Evolutionary conservation across 176 grass and related monocot genomes (phyloP).

Genomic region (Thalia dealbata): DNA sequence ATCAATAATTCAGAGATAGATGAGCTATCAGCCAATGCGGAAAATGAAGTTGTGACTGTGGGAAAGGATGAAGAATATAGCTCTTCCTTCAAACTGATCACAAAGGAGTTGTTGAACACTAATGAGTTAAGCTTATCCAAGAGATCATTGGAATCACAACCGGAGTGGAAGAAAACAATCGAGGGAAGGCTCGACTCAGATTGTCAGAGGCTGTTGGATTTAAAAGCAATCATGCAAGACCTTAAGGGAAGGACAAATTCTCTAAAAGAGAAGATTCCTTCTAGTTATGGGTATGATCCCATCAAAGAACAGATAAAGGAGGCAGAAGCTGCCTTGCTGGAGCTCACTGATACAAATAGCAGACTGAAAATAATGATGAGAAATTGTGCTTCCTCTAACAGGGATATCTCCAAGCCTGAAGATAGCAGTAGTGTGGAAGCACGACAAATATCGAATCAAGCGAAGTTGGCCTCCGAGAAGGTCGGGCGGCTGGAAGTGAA

Average conservation of each 20-base stretch:
- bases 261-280: slow-evolving; percentile 43
- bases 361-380: slow-evolving; percentile 51
- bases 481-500: slow-evolving; percentile 65
- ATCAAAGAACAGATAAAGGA: slow-evolving; percentile 49
- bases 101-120: not conserved
- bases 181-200: slow-evolving; percentile 56
- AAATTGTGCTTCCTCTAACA: slow-evolving; percentile 32
- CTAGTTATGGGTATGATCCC: slow-evolving; percentile 44
- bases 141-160: slow-evolving; percentile 25
- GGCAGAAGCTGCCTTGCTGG: slow-evolving; percentile 44
- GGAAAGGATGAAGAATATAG: not conserved
- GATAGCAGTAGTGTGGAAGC: slow-evolving; percentile 36
- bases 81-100: not conserved
- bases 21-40: not conserved
- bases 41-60: too few species aligned
- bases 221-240: slow-evolving; percentile 52
- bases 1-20: not conserved
- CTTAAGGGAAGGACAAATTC: slow-evolving; percentile 46
- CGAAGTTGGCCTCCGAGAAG: slow-evolving; percentile 56
- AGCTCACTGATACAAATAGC: slow-evolving; percentile 59
- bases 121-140: slow-evolving; percentile 18
- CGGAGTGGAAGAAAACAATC: slow-evolving; percentile 44
- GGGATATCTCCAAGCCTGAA: slow-evolving; percentile 31
- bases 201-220: slow-evolving; percentile 43
- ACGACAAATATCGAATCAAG: slow-evolving; percentile 52